A percentile compares a stretch with the other conserved stretches of the same genome.
phyloP scores from a whole-genome alignment of 2,329 filamentous ascomycete genomes.

The Sclerotinia subarctica region DNA sequence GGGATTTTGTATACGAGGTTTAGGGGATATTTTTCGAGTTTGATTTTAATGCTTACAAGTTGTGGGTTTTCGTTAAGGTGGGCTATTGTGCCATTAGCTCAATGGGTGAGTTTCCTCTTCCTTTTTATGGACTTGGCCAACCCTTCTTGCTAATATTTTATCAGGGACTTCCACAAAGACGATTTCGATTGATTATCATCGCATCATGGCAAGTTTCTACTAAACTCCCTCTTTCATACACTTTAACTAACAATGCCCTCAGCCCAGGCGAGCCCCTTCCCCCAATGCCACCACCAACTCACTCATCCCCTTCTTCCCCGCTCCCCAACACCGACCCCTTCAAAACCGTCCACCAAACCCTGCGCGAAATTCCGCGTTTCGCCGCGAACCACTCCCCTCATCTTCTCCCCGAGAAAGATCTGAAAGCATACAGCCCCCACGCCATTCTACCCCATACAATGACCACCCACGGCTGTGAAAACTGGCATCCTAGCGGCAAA shows the following conservation, averaged over 20 bases:
- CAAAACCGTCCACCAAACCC: conserved; percentile 43
- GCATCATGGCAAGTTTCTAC: conserved; percentile 43
- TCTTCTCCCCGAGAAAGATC: conserved; percentile 17
- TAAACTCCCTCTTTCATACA: background rate
- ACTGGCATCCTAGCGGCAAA: conserved; percentile 63
- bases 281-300: conserved; percentile 60
- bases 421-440: conserved; percentile 46
- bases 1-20: conserved; percentile 58
- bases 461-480: conserved; percentile 59
- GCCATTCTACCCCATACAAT: conserved; percentile 54
- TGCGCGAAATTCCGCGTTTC: conserved; percentile 30
- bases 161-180: conserved; percentile 30
- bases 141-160: background rate
- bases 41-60: conserved; percentile 63
- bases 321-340: conserved; percentile 37
- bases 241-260: conserved; percentile 8
- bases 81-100: conserved; percentile 54
- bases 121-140: background rate
- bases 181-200: conserved; percentile 52
- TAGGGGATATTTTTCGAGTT: conserved; percentile 52
- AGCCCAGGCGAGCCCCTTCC: conserved; percentile 71
- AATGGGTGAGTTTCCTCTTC: conserved; percentile 41
- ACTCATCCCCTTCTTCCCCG: conserved; percentile 44
- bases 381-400: conserved; percentile 41
- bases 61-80: conserved; percentile 68